phyloP scores from a whole-genome alignment of 495 filamentous ascomycete species.

The Tuber melanosporum region DNA sequence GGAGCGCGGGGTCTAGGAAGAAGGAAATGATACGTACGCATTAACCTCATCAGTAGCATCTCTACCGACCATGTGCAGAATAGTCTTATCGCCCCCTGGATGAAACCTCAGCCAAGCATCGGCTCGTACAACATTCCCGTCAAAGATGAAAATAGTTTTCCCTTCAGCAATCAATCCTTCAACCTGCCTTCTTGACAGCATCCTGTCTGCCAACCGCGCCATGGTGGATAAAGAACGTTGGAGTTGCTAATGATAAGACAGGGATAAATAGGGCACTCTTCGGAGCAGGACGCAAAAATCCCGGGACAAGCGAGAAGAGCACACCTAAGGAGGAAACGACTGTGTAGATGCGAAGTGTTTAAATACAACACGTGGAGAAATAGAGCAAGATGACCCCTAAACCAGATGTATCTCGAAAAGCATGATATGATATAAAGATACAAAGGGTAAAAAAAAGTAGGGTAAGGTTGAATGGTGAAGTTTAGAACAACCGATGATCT shows the following conservation, averaged over 20 bases:
- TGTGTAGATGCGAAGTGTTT: not conserved
- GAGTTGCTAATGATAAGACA: not conserved
- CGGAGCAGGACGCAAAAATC: not conserved
- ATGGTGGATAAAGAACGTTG: constrained; percentile 23
- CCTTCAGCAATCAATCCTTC: constrained; percentile 85
- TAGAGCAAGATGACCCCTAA: not conserved
- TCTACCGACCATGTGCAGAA: constrained; percentile 89
- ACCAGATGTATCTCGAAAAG: not conserved
- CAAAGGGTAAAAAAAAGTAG: not conserved
- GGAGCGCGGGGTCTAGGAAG: not conserved
- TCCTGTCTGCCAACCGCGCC: constrained; percentile 35
- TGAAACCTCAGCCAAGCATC: constrained; percentile 86
- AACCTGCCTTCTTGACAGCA: constrained; percentile 66
- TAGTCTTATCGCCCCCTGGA: constrained; percentile 86
- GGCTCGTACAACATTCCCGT: constrained; percentile 73
- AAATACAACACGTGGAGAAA: not conserved
- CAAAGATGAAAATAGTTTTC: constrained; percentile 70
- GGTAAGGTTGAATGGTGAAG: not conserved
- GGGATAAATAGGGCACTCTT: not conserved
- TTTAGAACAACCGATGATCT: not conserved
- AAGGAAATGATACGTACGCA: constrained; percentile 55
- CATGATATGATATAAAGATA: not conserved
- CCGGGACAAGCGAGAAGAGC: not conserved
- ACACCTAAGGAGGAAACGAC: not conserved
- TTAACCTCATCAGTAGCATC: constrained; percentile 96